A percentile compares a stretch with the other conserved stretches of the same genome.
These are phyloP conservation scores for Ustilago sp. DNA, from an alignment of 1,284 basidiomycete species.

Conservation along the genomic window DNA sequence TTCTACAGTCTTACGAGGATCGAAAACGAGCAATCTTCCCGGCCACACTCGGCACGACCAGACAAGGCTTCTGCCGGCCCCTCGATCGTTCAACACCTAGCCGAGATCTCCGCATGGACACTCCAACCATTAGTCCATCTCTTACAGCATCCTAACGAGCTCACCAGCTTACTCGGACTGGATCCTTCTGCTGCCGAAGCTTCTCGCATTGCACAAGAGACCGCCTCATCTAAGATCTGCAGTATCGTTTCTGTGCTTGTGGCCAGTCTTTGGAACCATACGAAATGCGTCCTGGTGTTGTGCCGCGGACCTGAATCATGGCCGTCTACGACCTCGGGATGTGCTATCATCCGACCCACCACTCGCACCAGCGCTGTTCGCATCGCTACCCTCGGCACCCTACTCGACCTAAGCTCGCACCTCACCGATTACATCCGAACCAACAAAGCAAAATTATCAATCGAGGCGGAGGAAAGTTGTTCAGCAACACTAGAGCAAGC, in stretches of 20 bases:
- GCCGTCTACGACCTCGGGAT: constrained; percentile 77
- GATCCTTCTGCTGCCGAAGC: constrained; percentile 75
- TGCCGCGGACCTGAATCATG: constrained; percentile 78
- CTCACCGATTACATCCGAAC: constrained; percentile 51
- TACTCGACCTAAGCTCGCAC: constrained; percentile 56
- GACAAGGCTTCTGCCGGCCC: constrained; percentile 8
- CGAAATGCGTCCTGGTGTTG: constrained; percentile 78
- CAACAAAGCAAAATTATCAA: constrained; percentile 19
- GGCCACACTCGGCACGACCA: neutral
- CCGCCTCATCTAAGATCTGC: constrained; percentile 72
- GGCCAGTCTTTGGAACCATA: constrained; percentile 78
- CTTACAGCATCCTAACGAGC: constrained; percentile 87
- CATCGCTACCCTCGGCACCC: constrained; percentile 63
- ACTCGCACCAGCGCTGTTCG: constrained; percentile 53
- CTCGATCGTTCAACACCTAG: constrained; percentile 31
- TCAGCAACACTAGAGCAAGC: constrained; percentile 49
- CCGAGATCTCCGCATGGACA: constrained; percentile 26
- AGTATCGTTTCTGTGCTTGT: constrained; percentile 68
- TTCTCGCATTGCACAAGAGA: constrained; percentile 53
- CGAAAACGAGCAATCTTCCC: constrained; percentile 28
- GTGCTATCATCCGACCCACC: constrained; percentile 40
- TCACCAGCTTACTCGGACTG: constrained; percentile 82
- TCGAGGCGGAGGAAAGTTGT: constrained; percentile 9
- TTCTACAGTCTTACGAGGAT: constrained; percentile 49
- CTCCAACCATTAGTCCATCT: constrained; percentile 89